These are phyloP conservation scores for Sonneratia caseolaris DNA, from an alignment of 345 rosid genomes.

Conservation along the genomic window DNA sequence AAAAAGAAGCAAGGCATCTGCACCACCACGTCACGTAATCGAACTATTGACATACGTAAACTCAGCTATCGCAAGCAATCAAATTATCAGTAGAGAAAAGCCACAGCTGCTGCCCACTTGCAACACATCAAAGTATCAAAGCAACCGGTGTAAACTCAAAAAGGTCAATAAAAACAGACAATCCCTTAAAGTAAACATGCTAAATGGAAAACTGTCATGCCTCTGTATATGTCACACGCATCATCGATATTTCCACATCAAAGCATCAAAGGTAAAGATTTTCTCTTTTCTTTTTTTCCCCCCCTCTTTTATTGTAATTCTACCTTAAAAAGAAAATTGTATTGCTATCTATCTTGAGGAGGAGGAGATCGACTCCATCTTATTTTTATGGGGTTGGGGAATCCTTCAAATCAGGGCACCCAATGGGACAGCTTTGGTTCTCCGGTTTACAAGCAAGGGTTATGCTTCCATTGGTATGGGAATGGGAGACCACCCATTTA, in stretches of 20 bases:
- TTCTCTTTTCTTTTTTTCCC: too few species aligned
- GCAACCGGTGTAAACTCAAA: not conserved
- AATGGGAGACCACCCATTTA: not conserved
- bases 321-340: too few species aligned
- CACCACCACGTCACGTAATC: not conserved
- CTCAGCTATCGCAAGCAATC: too few species aligned
- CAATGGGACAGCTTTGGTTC: slow-evolving; percentile 14
- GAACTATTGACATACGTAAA: too few species aligned
- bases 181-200: not conserved
- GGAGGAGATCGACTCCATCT: not conserved
- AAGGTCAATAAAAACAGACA: not conserved
- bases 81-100: too few species aligned
- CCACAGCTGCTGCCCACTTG: too few species aligned
- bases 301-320: too few species aligned
- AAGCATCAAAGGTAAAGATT: too few species aligned
- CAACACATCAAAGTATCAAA: not conserved
- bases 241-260: too few species aligned
- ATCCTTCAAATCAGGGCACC: slow-evolving; percentile 21
- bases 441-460: slow-evolving; percentile 13
- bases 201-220: not conserved
- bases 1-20: not conserved
- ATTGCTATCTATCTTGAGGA: too few species aligned
- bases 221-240: too few species aligned
- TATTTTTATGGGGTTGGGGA: slow-evolving; percentile 19
- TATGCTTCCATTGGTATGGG: slow-evolving; percentile 7